Evolutionary conservation across 495 filamentous ascomycete genomes (phyloP).

Genomic region (Cercophora newfieldiana): DNA sequence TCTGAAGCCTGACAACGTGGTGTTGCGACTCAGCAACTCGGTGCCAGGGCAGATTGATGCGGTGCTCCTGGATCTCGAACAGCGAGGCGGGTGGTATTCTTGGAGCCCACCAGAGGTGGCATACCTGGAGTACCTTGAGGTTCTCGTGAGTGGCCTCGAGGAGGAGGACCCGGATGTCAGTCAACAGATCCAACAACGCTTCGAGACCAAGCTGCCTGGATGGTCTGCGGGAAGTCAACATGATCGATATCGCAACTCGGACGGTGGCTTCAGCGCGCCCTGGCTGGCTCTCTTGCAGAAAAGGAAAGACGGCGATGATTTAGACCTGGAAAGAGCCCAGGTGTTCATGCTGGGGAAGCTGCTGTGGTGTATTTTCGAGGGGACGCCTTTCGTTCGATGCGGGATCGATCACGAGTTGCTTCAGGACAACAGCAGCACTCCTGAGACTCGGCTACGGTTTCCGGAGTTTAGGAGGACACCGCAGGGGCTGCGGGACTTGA

Average conservation of each 20-base stretch:
- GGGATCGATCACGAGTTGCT: slow-evolving; percentile 32
- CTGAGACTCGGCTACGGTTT: slow-evolving; percentile 16
- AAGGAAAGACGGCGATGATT: neutral
- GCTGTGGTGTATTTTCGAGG: slow-evolving; percentile 43
- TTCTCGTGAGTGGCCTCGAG: slow-evolving; percentile 12
- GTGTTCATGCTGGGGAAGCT: slow-evolving; percentile 41
- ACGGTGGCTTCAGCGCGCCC: slow-evolving; percentile 27
- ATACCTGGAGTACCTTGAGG: slow-evolving; percentile 35
- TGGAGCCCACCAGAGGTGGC: slow-evolving; percentile 38
- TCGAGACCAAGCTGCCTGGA: slow-evolving; percentile 14
- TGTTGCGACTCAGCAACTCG: slow-evolving; percentile 12
- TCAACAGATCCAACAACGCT: neutral
- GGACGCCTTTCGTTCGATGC: slow-evolving; percentile 22
- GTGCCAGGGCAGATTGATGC: slow-evolving; percentile 14
- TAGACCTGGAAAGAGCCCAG: slow-evolving; percentile 26
- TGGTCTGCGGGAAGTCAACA: slow-evolving; percentile 14
- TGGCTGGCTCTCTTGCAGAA: slow-evolving; percentile 23
- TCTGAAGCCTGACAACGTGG: slow-evolving; percentile 40
- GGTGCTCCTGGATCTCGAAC: slow-evolving; percentile 39
- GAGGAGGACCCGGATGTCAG: slow-evolving; percentile 9
- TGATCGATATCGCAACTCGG: slow-evolving; percentile 23
- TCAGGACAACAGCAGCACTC: slow-evolving; percentile 12
- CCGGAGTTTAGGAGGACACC: slow-evolving; percentile 28
- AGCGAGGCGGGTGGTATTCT: slow-evolving; percentile 34
- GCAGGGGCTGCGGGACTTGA: slow-evolving; percentile 18